Percentiles rank a stretch among this genome's conserved stretches.
Conservation (phyloP, 176 grass and related monocot species). For the Panicum miliaceum region DNA sequence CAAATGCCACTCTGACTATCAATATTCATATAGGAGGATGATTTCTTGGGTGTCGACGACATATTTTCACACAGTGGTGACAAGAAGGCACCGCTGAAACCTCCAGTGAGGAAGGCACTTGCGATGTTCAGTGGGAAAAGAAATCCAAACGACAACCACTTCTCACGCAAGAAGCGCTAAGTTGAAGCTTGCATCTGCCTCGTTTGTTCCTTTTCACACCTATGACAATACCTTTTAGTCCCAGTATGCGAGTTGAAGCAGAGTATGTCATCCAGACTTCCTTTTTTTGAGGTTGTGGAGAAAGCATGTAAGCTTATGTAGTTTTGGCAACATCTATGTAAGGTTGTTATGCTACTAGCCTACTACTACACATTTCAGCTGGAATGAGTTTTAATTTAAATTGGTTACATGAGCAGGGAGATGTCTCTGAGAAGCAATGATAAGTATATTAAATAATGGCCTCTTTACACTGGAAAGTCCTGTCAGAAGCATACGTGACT, state of each 20-base stretch:
- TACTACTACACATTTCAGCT: not conserved
- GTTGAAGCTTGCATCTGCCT: not conserved
- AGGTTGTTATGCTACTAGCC: constrained; percentile 10
- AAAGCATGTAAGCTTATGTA: constrained; percentile 17
- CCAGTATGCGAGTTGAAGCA: not conserved
- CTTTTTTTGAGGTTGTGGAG: not conserved
- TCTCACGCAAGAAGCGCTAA: constrained; percentile 73
- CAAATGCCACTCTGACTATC: constrained; percentile 2
- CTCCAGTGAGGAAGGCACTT: constrained; percentile 86
- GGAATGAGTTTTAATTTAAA: too few relatives aligned
- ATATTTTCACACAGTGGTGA: constrained; percentile 81
- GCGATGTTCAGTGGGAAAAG: constrained; percentile 86
- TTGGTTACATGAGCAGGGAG: not conserved
- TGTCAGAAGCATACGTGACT: not conserved
- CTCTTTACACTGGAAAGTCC: not conserved
- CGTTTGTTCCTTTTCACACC: not conserved
- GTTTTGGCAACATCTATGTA: constrained; percentile 30
- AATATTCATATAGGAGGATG: constrained; percentile 61
- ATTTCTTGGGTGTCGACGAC: constrained; percentile 65
- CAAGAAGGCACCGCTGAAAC: constrained; percentile 74
- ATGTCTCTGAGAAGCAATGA: not conserved
- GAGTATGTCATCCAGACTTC: not conserved
- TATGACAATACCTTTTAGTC: not conserved
- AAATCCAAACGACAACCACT: constrained; percentile 99
- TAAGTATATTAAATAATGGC: not conserved